phyloP scores from a whole-genome alignment of 73 alveolate species.

The Diophrys sp. region DNA sequence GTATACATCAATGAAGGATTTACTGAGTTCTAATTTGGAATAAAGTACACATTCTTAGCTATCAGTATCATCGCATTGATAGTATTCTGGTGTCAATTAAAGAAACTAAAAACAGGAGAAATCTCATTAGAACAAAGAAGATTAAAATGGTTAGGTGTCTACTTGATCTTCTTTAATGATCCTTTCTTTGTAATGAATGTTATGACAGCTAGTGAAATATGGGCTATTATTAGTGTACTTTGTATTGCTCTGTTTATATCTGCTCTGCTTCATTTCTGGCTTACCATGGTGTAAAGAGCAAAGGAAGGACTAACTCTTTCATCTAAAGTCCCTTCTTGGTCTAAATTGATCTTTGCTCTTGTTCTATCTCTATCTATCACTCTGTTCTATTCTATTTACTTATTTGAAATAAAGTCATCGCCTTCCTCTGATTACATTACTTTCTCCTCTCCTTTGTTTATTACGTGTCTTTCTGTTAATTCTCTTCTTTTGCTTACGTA shows the following conservation, averaged over 20 bases:
- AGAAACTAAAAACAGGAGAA: not conserved
- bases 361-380: not conserved
- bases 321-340: not conserved
- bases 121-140: not conserved
- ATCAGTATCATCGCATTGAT: not conserved
- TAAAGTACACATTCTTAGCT: too few species aligned
- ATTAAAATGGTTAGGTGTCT: not conserved
- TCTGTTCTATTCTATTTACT: not conserved
- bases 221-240: not conserved
- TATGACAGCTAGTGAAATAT: not conserved
- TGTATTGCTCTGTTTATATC: not conserved
- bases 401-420: too few species aligned
- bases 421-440: not conserved
- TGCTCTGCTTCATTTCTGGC: constrained; percentile 1
- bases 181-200: not conserved
- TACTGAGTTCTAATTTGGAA: not conserved
- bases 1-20: not conserved
- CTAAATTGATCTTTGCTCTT: not conserved
- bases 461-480: not conserved
- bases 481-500: too few species aligned
- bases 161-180: not conserved
- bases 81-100: not conserved
- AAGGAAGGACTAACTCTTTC: not conserved
- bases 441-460: too few species aligned
- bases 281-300: not conserved